Percentiles rank a stretch among this genome's conserved stretches.
Evolutionary conservation across 208 protist species (phyloP).

Genomic region (Kentomonas sorsogonicus): DNA sequence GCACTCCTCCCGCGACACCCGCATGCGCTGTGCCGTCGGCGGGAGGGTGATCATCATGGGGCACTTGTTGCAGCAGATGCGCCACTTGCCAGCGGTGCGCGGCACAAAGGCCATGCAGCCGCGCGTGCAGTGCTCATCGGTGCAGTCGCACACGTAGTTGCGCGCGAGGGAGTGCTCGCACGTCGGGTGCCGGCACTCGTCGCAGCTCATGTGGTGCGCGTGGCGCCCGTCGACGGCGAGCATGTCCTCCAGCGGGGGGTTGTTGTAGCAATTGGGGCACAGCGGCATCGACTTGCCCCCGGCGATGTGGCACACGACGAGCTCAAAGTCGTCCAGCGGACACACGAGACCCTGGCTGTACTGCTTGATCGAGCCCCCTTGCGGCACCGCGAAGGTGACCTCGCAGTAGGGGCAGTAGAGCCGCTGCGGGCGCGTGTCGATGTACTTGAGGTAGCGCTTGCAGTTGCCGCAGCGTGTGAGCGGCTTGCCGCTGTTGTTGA

Average conservation of each 20-base stretch:
- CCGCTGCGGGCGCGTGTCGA: conserved; percentile 78
- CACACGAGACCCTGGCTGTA: conserved; percentile 84
- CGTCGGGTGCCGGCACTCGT: conserved; percentile 90
- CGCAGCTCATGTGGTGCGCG: conserved; percentile 76
- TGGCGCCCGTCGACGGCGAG: conserved; percentile 7
- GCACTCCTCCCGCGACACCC: conserved; percentile 73
- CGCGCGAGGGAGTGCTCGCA: conserved; percentile 84
- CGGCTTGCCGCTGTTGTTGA: conserved; percentile 73
- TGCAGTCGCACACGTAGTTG: conserved; percentile 86
- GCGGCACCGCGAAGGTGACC: conserved; percentile 85
- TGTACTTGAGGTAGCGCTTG: conserved; percentile 86
- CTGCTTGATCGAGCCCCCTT: conserved; percentile 82
- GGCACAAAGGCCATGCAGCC: conserved; percentile 88
- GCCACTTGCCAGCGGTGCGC: conserved; percentile 80
- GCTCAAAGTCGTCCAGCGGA: conserved; percentile 92
- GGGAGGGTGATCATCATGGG: conserved; percentile 87
- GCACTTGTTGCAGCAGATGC: conserved; percentile 84
- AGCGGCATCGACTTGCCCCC: conserved; percentile 87
- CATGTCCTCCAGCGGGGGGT: conserved; percentile 88
- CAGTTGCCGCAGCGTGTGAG: conserved; percentile 91
- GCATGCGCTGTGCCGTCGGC: conserved; percentile 72
- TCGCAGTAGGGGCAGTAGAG: conserved; percentile 94
- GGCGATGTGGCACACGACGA: conserved; percentile 87
- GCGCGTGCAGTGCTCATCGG: conserved; percentile 57
- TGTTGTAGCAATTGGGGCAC: conserved; percentile 94